A percentile compares a stretch with the other conserved stretches of the same genome.
phyloP scores from a whole-genome alignment of 108 stramenopile species.

The Cyclotella sp. region DNA sequence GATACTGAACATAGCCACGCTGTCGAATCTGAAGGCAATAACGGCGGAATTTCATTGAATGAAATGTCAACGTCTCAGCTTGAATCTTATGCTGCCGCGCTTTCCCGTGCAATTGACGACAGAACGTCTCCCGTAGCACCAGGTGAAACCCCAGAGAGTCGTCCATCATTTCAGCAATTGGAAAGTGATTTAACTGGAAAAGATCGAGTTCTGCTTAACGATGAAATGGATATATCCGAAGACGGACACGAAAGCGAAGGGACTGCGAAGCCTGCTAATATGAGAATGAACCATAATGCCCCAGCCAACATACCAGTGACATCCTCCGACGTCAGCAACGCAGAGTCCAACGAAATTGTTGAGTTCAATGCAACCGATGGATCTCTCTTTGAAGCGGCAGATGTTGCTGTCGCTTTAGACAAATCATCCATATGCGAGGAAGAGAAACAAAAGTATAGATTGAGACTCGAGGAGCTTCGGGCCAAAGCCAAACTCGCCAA shows the following conservation, averaged over 20 bases:
- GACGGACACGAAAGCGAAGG: constrained; percentile 16
- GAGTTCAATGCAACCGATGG: background rate
- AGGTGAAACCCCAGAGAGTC: background rate
- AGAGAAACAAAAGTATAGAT: constrained; percentile 32
- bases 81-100: constrained; percentile 36
- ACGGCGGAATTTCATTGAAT: constrained; percentile 10
- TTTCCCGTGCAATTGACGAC: constrained; percentile 18
- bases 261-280: background rate
- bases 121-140: background rate
- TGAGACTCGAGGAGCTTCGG: constrained; percentile 51
- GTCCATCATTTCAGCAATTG: background rate
- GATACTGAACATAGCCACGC: background rate
- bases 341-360: background rate
- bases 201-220: constrained; percentile 9
- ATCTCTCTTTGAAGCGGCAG: background rate
- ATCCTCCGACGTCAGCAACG: constrained; percentile 1
- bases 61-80: constrained; percentile 28
- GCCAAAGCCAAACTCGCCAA: constrained; percentile 50
- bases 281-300: background rate
- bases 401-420: background rate
- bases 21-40: background rate
- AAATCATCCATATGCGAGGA: background rate
- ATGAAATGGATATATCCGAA: constrained; percentile 53
- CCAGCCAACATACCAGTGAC: background rate
- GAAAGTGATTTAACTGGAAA: background rate